Evolutionary conservation across 2,329 filamentous ascomycete genomes (phyloP).

Genomic region (Nigrograna mackinnonii): DNA sequence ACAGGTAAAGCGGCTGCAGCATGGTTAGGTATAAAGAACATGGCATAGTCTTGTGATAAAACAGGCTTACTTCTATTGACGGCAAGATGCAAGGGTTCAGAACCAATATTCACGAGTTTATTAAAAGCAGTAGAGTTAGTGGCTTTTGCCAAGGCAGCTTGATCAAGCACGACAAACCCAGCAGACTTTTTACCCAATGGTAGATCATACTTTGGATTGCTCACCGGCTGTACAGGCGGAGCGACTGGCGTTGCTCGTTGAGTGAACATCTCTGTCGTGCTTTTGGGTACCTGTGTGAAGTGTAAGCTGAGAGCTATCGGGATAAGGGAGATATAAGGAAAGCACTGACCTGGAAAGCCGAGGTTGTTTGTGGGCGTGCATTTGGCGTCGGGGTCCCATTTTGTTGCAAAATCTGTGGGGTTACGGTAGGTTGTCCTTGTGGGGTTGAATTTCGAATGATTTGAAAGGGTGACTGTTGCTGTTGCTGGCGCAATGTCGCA

Average conservation of each 20-base stretch:
- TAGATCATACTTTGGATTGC: constrained; percentile 33
- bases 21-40: constrained; percentile 17
- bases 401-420: constrained; percentile 11
- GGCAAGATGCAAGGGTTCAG: constrained; percentile 44
- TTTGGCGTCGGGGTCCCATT: constrained; percentile 4
- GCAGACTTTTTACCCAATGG: constrained; percentile 41
- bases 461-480: constrained; percentile 5
- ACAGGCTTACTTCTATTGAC: constrained; percentile 48
- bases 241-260: constrained; percentile 18
- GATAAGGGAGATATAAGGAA: too few species aligned
- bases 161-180: constrained; percentile 46
- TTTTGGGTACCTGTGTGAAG: constrained; percentile 18
- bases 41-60: constrained; percentile 1
- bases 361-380: constrained; percentile 6
- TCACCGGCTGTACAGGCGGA: constrained; percentile 22
- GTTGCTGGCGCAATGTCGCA: constrained; percentile 11
- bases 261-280: constrained; percentile 27
- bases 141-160: constrained; percentile 43
- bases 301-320: too few species aligned
- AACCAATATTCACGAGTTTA: constrained; percentile 49
- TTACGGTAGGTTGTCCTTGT: constrained; percentile 4
- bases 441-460: constrained; percentile 1
- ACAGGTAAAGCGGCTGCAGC: constrained; percentile 43
- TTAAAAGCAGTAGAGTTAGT: constrained; percentile 49
- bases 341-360: constrained; percentile 33